Percentiles rank a stretch among this genome's conserved stretches.
Evolutionary conservation across 805 yeast genomes (phyloP).

Genomic region (Hanseniaspora lachancei): DNA sequence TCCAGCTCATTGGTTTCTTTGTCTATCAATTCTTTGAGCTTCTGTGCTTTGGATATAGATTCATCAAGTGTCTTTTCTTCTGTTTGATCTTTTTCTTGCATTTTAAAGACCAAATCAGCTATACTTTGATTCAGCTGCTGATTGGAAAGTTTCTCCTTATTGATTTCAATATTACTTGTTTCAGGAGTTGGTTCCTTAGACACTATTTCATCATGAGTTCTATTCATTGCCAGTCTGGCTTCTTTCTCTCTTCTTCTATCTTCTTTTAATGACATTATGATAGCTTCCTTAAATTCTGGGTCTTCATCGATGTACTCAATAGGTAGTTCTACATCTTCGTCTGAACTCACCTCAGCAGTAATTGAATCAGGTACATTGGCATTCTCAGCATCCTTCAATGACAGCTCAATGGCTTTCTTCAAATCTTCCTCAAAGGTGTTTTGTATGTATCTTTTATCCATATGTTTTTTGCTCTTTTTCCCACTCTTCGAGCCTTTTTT

Average conservation of each 20-base stretch:
- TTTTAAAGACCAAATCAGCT: slow-evolving; percentile 12
- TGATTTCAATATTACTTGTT: background rate
- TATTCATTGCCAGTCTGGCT: slow-evolving; percentile 8
- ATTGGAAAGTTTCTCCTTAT: slow-evolving; percentile 4
- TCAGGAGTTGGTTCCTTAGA: slow-evolving; percentile 14
- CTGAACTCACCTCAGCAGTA: slow-evolving; percentile 7
- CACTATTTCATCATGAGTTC: slow-evolving; percentile 36
- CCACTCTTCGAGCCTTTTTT: slow-evolving; percentile 26
- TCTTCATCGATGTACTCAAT: slow-evolving; percentile 48
- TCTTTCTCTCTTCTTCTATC: slow-evolving; percentile 30
- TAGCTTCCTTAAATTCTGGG: slow-evolving; percentile 85
- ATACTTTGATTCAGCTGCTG: slow-evolving; percentile 13
- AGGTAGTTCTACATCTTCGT: slow-evolving; percentile 13
- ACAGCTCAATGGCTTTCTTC: slow-evolving; percentile 62
- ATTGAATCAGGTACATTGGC: slow-evolving; percentile 7
- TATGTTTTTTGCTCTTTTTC: slow-evolving; percentile 14
- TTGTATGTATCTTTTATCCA: slow-evolving; percentile 20
- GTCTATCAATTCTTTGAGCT: slow-evolving; percentile 11
- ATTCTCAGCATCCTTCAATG: slow-evolving; percentile 43
- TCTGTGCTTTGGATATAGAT: slow-evolving; percentile 4
- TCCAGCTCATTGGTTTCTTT: slow-evolving; percentile 11
- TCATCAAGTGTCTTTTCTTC: background rate
- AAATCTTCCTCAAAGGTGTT: slow-evolving; percentile 39
- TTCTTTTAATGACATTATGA: slow-evolving; percentile 78
- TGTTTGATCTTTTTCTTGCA: slow-evolving; percentile 7